phyloP scores from a whole-genome alignment of 306 rosid genomes.

The Gillenia trifoliata region DNA sequence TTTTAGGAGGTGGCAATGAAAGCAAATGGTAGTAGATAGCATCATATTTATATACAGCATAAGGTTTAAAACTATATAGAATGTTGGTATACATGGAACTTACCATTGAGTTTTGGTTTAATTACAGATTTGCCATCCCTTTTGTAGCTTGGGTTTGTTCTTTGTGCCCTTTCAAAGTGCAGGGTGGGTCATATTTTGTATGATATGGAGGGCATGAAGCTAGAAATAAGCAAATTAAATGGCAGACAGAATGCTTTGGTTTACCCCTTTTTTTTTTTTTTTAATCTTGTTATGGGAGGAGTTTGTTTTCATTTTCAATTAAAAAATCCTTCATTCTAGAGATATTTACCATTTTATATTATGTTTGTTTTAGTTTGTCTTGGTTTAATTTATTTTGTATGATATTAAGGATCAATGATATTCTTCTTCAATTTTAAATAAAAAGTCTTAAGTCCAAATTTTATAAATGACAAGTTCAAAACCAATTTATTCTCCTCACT shows the following conservation, averaged over 20 bases:
- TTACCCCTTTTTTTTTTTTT: conserved; percentile 24
- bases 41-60: not conserved
- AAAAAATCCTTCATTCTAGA: not conserved
- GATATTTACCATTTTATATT: conserved; percentile 1
- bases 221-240: conserved; percentile 31
- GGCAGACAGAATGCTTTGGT: conserved; percentile 57
- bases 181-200: conserved; percentile 41
- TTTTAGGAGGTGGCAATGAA: not conserved
- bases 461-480: too few species aligned
- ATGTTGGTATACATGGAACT: conserved; percentile 4
- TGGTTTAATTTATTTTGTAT: too few species aligned
- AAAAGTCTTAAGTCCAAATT: too few species aligned
- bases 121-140: conserved; percentile 46
- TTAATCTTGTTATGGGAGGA: conserved; percentile 8
- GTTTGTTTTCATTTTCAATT: not conserved
- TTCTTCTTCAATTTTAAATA: too few species aligned
- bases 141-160: conserved; percentile 7
- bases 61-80: not conserved
- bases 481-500: too few species aligned
- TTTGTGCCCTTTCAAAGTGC: conserved; percentile 36
- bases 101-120: conserved; percentile 5
- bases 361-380: not conserved
- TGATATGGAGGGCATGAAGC: conserved; percentile 39
- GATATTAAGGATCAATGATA: too few species aligned
- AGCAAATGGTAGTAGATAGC: not conserved